These are phyloP conservation scores for Tilletia setariae DNA, from an alignment of 1,284 basidiomycete genomes.

Conservation along the genomic window DNA sequence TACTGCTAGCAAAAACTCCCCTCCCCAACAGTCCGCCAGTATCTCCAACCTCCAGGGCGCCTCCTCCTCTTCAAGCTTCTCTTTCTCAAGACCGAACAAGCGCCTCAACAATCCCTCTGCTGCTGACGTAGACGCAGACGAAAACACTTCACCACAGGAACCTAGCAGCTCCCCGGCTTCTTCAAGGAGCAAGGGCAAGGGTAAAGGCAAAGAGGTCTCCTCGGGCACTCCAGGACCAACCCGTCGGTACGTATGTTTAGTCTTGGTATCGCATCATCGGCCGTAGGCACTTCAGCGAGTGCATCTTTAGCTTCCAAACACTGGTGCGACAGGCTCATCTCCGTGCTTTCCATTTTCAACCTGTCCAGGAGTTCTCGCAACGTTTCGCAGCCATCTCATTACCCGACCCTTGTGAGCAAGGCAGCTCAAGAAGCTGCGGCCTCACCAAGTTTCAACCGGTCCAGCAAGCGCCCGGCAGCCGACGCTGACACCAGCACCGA, in stretches of 20 bases:
- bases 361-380: not conserved
- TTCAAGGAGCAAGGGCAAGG: not conserved
- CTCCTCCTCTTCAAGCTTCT: not conserved
- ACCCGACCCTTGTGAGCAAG: constrained; percentile 8
- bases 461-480: not conserved
- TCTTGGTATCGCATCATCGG: not conserved
- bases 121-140: no score
- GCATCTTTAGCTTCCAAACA: not conserved
- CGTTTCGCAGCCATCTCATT: constrained; percentile 7
- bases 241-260: no score
- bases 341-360: not conserved
- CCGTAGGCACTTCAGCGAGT: no score
- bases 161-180: no score
- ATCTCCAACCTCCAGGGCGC: not conserved
- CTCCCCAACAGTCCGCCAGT: not conserved
- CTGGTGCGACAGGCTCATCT: not conserved
- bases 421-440: constrained; percentile 5
- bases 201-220: constrained; percentile 5
- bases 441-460: not conserved
- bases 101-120: no score
- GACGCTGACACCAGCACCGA: not conserved
- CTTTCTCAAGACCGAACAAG: not conserved
- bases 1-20: no score
- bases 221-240: no score
- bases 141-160: no score